These are phyloP conservation scores for Aspergillus haitiensis DNA, from an alignment of 495 filamentous ascomycete genomes.

Conservation along the genomic window DNA sequence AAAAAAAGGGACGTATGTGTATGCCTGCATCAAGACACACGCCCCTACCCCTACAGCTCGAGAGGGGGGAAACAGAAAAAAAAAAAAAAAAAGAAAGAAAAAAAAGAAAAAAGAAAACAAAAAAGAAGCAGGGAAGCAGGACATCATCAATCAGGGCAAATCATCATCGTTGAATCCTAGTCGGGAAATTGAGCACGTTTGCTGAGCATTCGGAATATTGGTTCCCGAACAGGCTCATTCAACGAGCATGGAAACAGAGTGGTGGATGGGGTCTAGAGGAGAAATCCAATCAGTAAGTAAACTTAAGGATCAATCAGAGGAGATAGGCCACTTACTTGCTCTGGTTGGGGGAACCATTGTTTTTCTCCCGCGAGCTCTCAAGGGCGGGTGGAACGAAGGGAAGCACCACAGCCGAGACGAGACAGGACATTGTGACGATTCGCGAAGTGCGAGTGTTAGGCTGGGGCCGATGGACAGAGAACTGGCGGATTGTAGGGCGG, in stretches of 20 bases:
- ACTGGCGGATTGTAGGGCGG: conserved; percentile 46
- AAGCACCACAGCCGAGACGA: conserved; percentile 44
- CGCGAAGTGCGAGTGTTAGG: conserved; percentile 41
- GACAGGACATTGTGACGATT: conserved; percentile 41
- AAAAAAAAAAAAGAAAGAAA: conserved; percentile 14
- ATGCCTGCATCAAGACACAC: conserved; percentile 18
- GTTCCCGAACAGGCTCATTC: conserved; percentile 11
- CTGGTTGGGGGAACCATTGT: conserved; percentile 34
- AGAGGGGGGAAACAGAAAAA: neutral
- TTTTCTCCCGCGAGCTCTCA: conserved; percentile 45
- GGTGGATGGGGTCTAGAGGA: conserved; percentile 37
- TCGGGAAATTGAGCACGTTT: neutral
- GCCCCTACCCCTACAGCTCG: neutral
- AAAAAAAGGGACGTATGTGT: conserved; percentile 23
- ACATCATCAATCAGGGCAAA: conserved; percentile 4
- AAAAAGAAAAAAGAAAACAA: conserved; percentile 13
- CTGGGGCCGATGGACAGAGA: conserved; percentile 45
- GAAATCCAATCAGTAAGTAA: conserved; percentile 1
- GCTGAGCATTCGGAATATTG: conserved; percentile 6
- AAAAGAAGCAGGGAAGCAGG: conserved; percentile 8
- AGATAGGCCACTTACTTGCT: conserved; percentile 36
- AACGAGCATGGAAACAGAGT: conserved; percentile 51
- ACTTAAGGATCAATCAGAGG: neutral
- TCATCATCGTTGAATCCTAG: neutral
- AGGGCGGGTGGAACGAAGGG: conserved; percentile 50